Evolutionary conservation across 2,329 filamentous ascomycete species (phyloP).

Genomic region (Boeremia exigua): DNA sequence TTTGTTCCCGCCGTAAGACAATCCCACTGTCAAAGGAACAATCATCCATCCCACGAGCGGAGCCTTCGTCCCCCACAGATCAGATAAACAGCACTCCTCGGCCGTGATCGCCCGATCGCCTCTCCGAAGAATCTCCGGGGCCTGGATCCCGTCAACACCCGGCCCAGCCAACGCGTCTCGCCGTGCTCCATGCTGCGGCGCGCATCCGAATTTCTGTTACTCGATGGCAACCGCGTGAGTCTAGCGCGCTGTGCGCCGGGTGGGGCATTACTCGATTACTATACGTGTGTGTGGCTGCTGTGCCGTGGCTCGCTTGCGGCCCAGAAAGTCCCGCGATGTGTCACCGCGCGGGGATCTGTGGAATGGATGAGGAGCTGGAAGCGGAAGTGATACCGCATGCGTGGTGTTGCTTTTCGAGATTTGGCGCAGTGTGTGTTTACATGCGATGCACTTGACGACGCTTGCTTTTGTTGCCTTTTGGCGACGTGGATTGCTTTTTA

Average conservation of each 20-base stretch:
- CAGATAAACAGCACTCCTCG: no score
- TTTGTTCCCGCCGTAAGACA: no score
- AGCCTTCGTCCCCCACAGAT: no score
- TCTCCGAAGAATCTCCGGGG: no score
- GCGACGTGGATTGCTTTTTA: slow-evolving; percentile 1
- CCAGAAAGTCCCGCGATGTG: slow-evolving; percentile 2
- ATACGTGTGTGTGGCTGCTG: slow-evolving; percentile 4
- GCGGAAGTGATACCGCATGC: slow-evolving; percentile 11
- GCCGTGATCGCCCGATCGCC: no score
- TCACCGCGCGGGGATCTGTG: not conserved
- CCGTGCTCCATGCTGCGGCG: slow-evolving; percentile 5
- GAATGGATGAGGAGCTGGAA: slow-evolving; percentile 5
- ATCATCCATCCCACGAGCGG: no score
- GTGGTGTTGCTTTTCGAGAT: slow-evolving; percentile 2
- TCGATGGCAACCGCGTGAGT: slow-evolving; percentile 3
- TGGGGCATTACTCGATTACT: slow-evolving; percentile 19
- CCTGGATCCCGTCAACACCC: no score
- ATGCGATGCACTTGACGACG: not conserved
- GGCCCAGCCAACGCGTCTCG: slow-evolving; percentile 12
- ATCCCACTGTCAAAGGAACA: no score
- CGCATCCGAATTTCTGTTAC: slow-evolving; percentile 12
- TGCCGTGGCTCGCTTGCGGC: not conserved
- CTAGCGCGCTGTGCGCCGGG: slow-evolving; percentile 4
- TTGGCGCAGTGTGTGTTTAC: slow-evolving; percentile 1
- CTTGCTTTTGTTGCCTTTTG: slow-evolving; percentile 5